Conservation (phyloP, 345 rosid species). For the Xanthoceras sorbifolium region DNA sequence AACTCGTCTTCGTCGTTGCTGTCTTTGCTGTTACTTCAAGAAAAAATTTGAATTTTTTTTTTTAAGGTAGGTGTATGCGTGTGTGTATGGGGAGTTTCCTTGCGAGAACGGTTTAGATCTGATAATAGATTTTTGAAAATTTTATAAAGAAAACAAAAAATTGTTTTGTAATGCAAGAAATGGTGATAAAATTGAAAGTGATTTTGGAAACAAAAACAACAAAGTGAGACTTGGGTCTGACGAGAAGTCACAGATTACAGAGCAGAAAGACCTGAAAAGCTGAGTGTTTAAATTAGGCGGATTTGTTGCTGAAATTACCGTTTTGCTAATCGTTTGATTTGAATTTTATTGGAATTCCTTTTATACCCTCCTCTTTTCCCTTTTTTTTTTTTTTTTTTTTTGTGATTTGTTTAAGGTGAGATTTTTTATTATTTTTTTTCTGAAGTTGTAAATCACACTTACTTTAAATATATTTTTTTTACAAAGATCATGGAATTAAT, state of each 20-base stretch:
- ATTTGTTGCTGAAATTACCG: constrained; percentile 17
- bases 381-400: too few relatives aligned
- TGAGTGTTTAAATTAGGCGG: constrained; percentile 6
- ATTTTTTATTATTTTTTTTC: neutral
- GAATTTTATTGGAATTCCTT: constrained; percentile 1
- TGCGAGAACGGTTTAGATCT: constrained; percentile 31
- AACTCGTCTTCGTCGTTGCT: neutral
- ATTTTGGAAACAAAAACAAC: neutral
- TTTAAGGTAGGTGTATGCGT: constrained; percentile 14
- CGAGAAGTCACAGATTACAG: neutral
- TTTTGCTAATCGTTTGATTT: neutral
- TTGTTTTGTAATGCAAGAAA: neutral
- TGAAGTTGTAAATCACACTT: neutral
- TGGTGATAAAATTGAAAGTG: neutral
- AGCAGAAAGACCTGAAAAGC: constrained; percentile 10
- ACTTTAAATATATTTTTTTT: too few relatives aligned
- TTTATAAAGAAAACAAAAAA: neutral
- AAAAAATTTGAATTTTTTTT: constrained; percentile 20
- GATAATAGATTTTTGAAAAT: neutral
- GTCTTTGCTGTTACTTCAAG: constrained; percentile 19
- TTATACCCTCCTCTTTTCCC: constrained; percentile 22
- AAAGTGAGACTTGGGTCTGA: neutral
- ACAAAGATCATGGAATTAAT: too few relatives aligned
- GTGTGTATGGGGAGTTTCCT: constrained; percentile 2
- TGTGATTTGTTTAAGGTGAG: neutral